Conservation (phyloP, 2,329 filamentous ascomycete genomes). For the Botrytis hyacinthi region DNA sequence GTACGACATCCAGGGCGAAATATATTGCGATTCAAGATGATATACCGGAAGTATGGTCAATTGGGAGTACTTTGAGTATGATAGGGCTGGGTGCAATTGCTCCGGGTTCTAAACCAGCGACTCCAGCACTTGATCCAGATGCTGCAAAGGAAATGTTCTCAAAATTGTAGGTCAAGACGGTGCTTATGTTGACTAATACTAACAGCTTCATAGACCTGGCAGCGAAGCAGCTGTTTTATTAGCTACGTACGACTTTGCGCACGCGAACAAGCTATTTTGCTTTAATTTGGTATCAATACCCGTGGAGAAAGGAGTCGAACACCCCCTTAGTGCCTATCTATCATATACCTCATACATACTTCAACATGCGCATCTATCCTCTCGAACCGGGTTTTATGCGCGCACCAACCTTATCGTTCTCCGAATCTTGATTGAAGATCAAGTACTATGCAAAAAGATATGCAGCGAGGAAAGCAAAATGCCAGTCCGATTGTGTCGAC, state of each 20-base stretch:
- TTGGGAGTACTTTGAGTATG: conserved; percentile 77
- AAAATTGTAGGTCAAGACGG: conserved; percentile 59
- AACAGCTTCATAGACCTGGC: conserved; percentile 59
- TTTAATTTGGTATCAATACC: conserved; percentile 71
- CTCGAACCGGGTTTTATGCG: conserved; percentile 75
- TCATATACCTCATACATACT: conserved; percentile 90
- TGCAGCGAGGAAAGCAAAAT: conserved; percentile 76
- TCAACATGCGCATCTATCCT: conserved; percentile 85
- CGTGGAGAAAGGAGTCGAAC: conserved; percentile 63
- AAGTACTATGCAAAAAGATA: conserved; percentile 75
- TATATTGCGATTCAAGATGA: conserved; percentile 90
- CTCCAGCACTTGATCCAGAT: conserved; percentile 67
- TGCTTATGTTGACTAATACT: conserved; percentile 23
- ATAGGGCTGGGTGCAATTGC: conserved; percentile 79
- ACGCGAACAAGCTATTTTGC: conserved; percentile 94
- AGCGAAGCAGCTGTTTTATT: conserved; percentile 77
- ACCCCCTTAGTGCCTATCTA: conserved; percentile 76
- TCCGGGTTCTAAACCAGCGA: conserved; percentile 63
- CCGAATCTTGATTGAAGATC: conserved; percentile 83
- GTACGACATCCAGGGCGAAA: conserved; percentile 63
- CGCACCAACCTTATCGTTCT: conserved; percentile 83
- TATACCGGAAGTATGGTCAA: conserved; percentile 82
- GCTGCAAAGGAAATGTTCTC: conserved; percentile 80
- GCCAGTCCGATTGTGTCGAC: conserved; percentile 79
- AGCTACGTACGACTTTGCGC: conserved; percentile 86